Evolutionary conservation across 108 stramenopile species (phyloP).

Genomic region (Cyclotella distinguenda): DNA sequence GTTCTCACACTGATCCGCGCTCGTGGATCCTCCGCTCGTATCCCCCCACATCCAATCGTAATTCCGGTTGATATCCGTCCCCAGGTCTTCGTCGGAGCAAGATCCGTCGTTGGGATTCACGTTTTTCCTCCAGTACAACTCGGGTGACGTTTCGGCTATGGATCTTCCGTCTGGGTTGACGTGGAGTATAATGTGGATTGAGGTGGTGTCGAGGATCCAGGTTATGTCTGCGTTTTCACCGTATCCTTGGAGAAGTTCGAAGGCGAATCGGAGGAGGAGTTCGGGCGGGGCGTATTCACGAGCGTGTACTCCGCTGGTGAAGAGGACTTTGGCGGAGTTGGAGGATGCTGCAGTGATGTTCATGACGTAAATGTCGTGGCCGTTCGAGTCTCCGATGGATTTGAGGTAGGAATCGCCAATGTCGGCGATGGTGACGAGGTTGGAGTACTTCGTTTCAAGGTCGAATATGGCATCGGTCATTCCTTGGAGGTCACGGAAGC

Average conservation of each 20-base stretch:
- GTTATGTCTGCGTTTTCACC: conserved; percentile 41
- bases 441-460: conserved; percentile 20
- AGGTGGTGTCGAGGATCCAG: conserved; percentile 34
- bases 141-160: conserved; percentile 19
- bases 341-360: conserved; percentile 7
- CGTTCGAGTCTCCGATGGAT: background rate
- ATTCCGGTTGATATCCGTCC: conserved; percentile 67
- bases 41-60: conserved; percentile 61
- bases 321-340: conserved; percentile 18
- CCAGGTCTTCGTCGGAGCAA: conserved; percentile 17
- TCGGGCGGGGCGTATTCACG: conserved; percentile 44
- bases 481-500: conserved; percentile 27
- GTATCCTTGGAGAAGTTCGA: conserved; percentile 19
- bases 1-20: conserved; percentile 32
- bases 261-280: conserved; percentile 22
- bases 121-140: conserved; percentile 48
- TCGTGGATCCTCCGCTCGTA: conserved; percentile 35
- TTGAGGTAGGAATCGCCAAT: conserved; percentile 50
- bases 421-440: conserved; percentile 21
- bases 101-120: conserved; percentile 16
- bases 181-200: conserved; percentile 34
- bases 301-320: conserved; percentile 35
- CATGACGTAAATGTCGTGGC: conserved; percentile 20
- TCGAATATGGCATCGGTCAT: conserved; percentile 32
- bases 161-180: conserved; percentile 44